Evolutionary conservation across 805 yeast genomes (phyloP).

Genomic region (Debaryomyces castellii): DNA sequence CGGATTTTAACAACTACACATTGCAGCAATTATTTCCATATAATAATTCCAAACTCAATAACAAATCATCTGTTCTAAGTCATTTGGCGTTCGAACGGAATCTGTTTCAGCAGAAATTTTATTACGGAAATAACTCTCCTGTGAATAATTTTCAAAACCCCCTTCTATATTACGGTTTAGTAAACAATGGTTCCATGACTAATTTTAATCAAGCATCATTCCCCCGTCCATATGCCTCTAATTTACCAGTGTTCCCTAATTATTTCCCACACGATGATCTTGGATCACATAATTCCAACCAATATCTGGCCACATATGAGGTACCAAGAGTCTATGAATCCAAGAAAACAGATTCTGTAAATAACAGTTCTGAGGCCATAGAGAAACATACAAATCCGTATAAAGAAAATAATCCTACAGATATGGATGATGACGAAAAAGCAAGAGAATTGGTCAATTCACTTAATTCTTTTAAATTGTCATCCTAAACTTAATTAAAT

Average conservation of each 20-base stretch:
- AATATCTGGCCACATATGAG: not conserved
- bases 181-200: not conserved
- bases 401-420: constrained; percentile 1
- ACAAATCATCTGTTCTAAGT: constrained; percentile 13
- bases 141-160: not conserved
- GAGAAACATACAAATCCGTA: not conserved
- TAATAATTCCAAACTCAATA: not conserved
- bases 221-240: not conserved
- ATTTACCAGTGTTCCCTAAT: not conserved
- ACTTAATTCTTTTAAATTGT: constrained; percentile 10
- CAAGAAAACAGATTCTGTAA: not conserved
- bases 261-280: not conserved
- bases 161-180: not conserved
- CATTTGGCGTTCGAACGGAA: constrained; percentile 32
- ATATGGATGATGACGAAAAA: constrained; percentile 24
- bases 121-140: constrained; percentile 19
- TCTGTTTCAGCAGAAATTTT: constrained; percentile 30
- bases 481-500: not conserved
- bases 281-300: not conserved
- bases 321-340: not conserved
- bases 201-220: not conserved
- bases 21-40: constrained; percentile 22
- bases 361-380: not conserved
- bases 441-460: constrained; percentile 30
- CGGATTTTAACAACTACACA: constrained; percentile 36